These are phyloP conservation scores for Candida germanica DNA, from an alignment of 805 yeast genomes.

Conservation along the genomic window DNA sequence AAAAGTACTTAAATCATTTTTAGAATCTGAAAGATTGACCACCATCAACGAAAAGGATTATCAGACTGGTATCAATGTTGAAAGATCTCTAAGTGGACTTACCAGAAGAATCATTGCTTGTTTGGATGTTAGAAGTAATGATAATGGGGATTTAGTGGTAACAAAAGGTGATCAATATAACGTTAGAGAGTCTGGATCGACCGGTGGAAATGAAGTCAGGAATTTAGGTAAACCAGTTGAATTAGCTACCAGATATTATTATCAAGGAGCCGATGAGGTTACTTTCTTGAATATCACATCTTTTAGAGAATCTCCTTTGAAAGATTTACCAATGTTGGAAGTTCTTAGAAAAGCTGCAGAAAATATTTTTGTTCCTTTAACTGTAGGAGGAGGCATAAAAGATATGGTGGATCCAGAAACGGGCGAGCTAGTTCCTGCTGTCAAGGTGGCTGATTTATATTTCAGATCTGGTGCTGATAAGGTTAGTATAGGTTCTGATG, in stretches of 20 bases:
- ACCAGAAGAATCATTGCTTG: conserved; percentile 94
- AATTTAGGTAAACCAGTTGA: conserved; percentile 96
- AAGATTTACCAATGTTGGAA: conserved; percentile 93
- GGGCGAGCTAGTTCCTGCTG: conserved; percentile 75
- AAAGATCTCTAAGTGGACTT: conserved; percentile 54
- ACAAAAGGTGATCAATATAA: conserved; percentile 99
- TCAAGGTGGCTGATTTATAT: conserved; percentile 86
- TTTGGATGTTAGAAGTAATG: conserved; percentile 93
- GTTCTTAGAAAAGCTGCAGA: conserved; percentile 80
- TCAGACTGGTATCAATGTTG: conserved; percentile 15
- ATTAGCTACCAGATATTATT: conserved; percentile 83
- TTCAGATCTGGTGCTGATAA: conserved; percentile 98
- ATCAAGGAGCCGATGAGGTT: conserved; percentile 96
- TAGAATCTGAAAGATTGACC: conserved; percentile 41
- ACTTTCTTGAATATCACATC: conserved; percentile 95
- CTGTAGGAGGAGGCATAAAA: conserved; percentile 97
- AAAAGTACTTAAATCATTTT: conserved; percentile 67
- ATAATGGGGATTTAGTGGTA: conserved; percentile 91
- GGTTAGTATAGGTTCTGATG: conserved; percentile 97
- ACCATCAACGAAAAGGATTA: conserved; percentile 15
- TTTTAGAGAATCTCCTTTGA: conserved; percentile 88
- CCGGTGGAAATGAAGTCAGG: conserved; percentile 59
- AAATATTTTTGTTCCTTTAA: conserved; percentile 91
- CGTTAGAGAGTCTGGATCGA: conserved; percentile 64
- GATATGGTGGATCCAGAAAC: conserved; percentile 81